These are phyloP conservation scores for Alternaria alternata DNA, from an alignment of 2,329 filamentous ascomycete genomes.

Conservation along the genomic window DNA sequence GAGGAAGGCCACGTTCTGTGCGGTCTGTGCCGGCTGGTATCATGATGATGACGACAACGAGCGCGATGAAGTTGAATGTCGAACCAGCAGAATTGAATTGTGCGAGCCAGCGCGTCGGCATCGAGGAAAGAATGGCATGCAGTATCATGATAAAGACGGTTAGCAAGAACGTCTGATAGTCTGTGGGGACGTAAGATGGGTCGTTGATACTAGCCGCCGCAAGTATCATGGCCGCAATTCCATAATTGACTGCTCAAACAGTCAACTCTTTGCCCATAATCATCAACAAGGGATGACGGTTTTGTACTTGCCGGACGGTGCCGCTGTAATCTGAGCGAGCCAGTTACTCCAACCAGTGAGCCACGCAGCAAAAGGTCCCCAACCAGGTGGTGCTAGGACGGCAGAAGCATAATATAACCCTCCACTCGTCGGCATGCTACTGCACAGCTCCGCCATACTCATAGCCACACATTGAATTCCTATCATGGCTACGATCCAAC, in stretches of 20 bases:
- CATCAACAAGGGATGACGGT: background rate
- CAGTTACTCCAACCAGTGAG: constrained; percentile 76
- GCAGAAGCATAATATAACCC: constrained; percentile 78
- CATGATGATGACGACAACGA: constrained; percentile 72
- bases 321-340: constrained; percentile 71
- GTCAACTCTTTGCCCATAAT: constrained; percentile 12
- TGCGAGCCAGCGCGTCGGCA: constrained; percentile 76
- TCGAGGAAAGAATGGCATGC: constrained; percentile 71
- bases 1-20: constrained; percentile 61
- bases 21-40: constrained; percentile 68
- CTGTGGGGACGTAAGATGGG: constrained; percentile 69
- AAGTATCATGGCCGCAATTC: constrained; percentile 73
- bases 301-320: constrained; percentile 60
- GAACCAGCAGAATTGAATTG: constrained; percentile 74
- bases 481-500: constrained; percentile 75
- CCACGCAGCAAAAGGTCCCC: constrained; percentile 72
- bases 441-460: constrained; percentile 73
- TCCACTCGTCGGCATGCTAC: constrained; percentile 75
- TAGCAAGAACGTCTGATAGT: constrained; percentile 74
- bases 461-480: constrained; percentile 76
- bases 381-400: constrained; percentile 72
- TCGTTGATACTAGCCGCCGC: constrained; percentile 74
- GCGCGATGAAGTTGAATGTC: constrained; percentile 73
- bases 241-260: constrained; percentile 65
- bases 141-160: constrained; percentile 72